Conservation (phyloP, 129 eudicot species). For the Pseudognaphalium luteoalbum region DNA sequence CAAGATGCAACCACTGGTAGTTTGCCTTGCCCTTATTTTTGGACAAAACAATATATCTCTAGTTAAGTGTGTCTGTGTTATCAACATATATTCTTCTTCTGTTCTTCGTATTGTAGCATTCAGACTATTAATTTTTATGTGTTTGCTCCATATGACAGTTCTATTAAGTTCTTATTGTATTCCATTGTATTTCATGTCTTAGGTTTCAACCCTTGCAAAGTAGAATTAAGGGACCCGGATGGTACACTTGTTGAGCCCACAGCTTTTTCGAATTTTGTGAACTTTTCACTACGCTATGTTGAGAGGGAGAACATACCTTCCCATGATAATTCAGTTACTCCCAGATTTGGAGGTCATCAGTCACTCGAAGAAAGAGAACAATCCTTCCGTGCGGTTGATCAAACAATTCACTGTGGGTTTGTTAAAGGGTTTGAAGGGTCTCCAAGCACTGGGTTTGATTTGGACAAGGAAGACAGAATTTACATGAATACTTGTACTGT, state of each 20-base stretch:
- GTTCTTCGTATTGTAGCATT: background rate
- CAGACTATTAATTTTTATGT: background rate
- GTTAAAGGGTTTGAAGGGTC: constrained; percentile 70
- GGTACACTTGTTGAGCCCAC: constrained; percentile 60
- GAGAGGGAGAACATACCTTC: constrained; percentile 47
- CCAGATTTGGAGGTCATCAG: constrained; percentile 95
- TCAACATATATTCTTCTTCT: background rate
- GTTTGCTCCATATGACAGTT: constrained; percentile 5
- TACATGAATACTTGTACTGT: constrained; percentile 67
- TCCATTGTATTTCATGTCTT: constrained; percentile 18
- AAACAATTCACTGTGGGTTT: constrained; percentile 93
- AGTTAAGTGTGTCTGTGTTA: background rate
- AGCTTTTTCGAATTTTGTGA: constrained; percentile 49
- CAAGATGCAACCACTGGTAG: background rate
- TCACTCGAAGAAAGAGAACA: constrained; percentile 76
- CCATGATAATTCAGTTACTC: constrained; percentile 35
- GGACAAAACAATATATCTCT: background rate
- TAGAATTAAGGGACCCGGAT: constrained; percentile 56
- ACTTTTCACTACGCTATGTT: constrained; percentile 57
- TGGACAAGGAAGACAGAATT: constrained; percentile 61
- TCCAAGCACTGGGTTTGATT: constrained; percentile 74
- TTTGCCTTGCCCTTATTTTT: background rate
- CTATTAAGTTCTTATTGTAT: background rate
- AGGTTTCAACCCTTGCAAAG: constrained; percentile 83
- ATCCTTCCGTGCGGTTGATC: constrained; percentile 66